These are phyloP conservation scores for Saksenaea oblongispora DNA, from an alignment of 371 early-diverging fungal genomes.

Conservation along the genomic window DNA sequence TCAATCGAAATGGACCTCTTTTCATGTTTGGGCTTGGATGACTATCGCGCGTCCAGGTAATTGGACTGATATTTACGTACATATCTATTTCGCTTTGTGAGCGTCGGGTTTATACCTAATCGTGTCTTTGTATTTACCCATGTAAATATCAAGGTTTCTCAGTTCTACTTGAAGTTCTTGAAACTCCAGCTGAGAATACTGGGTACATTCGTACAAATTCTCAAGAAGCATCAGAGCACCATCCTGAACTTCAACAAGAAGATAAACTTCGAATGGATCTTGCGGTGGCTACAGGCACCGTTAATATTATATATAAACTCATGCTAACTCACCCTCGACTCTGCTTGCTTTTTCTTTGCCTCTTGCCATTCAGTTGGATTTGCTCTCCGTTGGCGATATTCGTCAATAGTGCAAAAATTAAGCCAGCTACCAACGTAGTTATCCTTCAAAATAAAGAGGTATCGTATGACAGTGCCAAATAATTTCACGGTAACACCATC, in stretches of 20 bases:
- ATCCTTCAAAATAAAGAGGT: constrained; percentile 71
- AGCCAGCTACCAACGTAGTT: constrained; percentile 78
- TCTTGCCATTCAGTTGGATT: constrained; percentile 50
- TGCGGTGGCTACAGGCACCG: constrained; percentile 36
- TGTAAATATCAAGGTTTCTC: constrained; percentile 65
- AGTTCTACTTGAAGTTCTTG: constrained; percentile 70
- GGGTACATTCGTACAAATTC: constrained; percentile 69
- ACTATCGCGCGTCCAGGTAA: constrained; percentile 61
- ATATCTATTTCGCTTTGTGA: constrained; percentile 44
- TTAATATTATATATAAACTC: background rate
- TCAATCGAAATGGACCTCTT: constrained; percentile 31
- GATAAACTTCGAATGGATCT: constrained; percentile 71
- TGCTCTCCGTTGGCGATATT: constrained; percentile 61
- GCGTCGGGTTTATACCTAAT: background rate
- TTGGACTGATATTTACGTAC: constrained; percentile 64
- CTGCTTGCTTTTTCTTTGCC: constrained; percentile 55
- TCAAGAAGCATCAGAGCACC: constrained; percentile 70
- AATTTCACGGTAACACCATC: constrained; percentile 63
- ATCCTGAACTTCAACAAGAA: constrained; percentile 56
- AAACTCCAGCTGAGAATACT: constrained; percentile 61
- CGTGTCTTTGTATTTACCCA: constrained; percentile 40
- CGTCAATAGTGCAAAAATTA: constrained; percentile 73
- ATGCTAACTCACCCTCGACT: constrained; percentile 52
- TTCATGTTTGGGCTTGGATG: constrained; percentile 28
- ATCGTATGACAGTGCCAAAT: constrained; percentile 73